Evolutionary conservation across 768 basidiomycete genomes (phyloP), one percentile per base, ranked within the genome.

Genomic region (Dictyophora rubrovolvata): DNA sequence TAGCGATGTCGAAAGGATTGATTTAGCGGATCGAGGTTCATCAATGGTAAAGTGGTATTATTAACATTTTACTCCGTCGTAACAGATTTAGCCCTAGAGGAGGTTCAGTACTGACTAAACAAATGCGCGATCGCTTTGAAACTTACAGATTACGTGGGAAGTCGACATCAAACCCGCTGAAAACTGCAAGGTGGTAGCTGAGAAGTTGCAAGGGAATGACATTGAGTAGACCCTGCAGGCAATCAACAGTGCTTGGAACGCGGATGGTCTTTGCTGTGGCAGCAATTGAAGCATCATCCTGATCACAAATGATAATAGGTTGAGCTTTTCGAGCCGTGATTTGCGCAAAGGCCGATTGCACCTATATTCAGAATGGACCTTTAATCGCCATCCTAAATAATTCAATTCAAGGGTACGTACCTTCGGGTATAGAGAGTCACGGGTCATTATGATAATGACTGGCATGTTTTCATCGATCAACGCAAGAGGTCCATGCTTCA

Each of bases 371-470:
- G 34, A 51, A 14, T 20, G 14, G 18, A 33, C 48, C 17, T 56
- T 16, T 21, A 23, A 37, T 47, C 21, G 22, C 21, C 9, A 16
- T 16, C 21, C 12, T 18, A 6, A 14, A 12, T 48, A 12, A 12
- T 21, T 14, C 10, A 22, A 46, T 12, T 9, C 21, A 18, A 34
- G 20, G 18, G 28, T 22, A 18, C 50, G 9, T 34, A 56, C 94
- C 78, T 99, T 98, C 68, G 94, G 93, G 75, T 98, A 98, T 22
- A 98, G 77, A 48, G 93, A 96, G 74, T 99, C 96, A 64, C 90
- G 87, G 28, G 96, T 99, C 96, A 99, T 99, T 75, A 99, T 84
- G 74, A 99, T 92, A 77, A 98, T 98, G 65, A 98, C 92, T 47
- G 93, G 84, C 89, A 96, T 92, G 75, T 95, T 93, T 75, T 98